Percentiles rank a stretch among this genome's conserved stretches.
Conservation (phyloP, 176 grass and related monocot genomes). For the Triticum timopheevii region DNA sequence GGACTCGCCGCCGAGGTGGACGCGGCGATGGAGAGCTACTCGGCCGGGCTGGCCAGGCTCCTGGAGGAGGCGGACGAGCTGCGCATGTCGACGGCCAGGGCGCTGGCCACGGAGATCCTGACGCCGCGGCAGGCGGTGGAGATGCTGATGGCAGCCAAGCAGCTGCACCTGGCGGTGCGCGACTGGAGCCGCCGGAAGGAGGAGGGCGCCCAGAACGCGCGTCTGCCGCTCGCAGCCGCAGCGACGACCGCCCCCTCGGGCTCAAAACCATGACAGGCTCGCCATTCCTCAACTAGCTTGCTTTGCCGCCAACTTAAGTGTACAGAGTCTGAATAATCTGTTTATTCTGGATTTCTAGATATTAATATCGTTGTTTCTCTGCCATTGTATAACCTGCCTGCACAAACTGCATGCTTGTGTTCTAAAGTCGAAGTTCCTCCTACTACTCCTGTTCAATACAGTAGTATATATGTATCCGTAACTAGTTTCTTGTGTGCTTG, state of each 20-base stretch:
- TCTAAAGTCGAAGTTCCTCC: not conserved
- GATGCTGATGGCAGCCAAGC: conserved; percentile 57
- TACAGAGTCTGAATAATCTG: not conserved
- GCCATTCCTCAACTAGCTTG: not conserved
- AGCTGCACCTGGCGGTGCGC: conserved; percentile 56
- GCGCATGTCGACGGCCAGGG: conserved; percentile 41
- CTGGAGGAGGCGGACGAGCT: conserved; percentile 63
- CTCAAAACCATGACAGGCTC: conserved; percentile 25
- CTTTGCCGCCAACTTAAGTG: not conserved
- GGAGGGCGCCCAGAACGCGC: conserved; percentile 2
- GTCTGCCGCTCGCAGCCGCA: not conserved
- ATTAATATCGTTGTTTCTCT: not conserved
- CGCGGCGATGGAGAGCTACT: conserved; percentile 50
- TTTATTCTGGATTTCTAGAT: not conserved
- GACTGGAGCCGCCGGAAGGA: conserved; percentile 48
- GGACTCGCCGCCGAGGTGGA: conserved; percentile 34
- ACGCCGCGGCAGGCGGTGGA: conserved; percentile 63
- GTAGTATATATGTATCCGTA: not conserved
- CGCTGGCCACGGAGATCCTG: conserved; percentile 50
- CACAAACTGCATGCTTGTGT: not conserved
- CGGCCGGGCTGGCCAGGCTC: conserved; percentile 28
- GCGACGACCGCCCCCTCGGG: not conserved
- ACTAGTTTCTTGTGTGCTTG: not conserved
- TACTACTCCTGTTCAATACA: not conserved
- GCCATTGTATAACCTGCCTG: not conserved